phyloP scores from a whole-genome alignment of 345 rosid genomes.

The Triadica sebifera region DNA sequence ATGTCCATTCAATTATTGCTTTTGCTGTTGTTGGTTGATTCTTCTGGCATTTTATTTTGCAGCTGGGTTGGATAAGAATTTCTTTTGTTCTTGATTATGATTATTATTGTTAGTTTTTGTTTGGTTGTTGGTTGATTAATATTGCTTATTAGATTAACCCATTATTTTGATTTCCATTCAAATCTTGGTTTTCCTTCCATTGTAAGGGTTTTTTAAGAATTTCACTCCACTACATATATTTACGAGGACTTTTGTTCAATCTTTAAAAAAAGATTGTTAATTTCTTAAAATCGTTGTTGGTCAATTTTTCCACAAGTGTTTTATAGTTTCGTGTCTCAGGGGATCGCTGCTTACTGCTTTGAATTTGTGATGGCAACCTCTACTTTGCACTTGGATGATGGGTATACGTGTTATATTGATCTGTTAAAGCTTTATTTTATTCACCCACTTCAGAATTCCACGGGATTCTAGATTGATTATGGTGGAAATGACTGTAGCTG shows the following conservation, averaged over 20 bases:
- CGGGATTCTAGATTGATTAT: constrained; percentile 19
- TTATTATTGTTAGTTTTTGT: constrained; percentile 1
- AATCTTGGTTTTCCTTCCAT: background rate
- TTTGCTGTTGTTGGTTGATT: constrained; percentile 15
- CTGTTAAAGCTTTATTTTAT: constrained; percentile 16
- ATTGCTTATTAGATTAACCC: background rate
- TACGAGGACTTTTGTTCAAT: background rate
- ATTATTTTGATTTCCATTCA: background rate
- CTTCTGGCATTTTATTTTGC: constrained; percentile 16
- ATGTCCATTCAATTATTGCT: background rate
- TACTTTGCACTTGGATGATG: constrained; percentile 18
- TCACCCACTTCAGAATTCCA: constrained; percentile 16
- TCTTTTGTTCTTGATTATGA: constrained; percentile 7
- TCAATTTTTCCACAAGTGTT: background rate
- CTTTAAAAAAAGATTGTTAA: too few species aligned
- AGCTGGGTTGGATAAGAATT: constrained; percentile 15
- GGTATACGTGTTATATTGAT: constrained; percentile 6
- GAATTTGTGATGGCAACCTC: constrained; percentile 29
- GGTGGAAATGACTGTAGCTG: constrained; percentile 22
- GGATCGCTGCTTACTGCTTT: constrained; percentile 7
- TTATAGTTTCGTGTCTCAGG: constrained; percentile 10
- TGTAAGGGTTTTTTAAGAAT: background rate
- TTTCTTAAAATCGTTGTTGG: background rate
- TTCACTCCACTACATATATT: background rate
- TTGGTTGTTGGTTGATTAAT: background rate